Evolutionary conservation across 768 basidiomycete genomes (phyloP), one percentile per base, ranked within the genome.

Genomic region (Mycena crocata): DNA sequence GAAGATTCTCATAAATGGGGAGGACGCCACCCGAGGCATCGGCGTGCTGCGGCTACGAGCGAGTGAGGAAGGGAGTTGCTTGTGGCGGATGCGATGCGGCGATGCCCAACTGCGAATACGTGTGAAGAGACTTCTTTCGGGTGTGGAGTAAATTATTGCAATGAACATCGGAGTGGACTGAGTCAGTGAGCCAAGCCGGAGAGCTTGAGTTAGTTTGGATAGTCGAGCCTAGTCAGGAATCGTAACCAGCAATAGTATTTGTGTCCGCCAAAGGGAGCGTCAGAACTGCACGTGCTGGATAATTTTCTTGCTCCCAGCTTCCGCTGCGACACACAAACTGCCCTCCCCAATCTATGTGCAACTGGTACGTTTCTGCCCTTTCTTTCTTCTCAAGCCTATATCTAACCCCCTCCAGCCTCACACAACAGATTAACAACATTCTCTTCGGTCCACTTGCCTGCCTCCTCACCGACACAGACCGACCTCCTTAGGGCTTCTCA

Each of bases 1-100:
- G 61, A 92, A 93, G 76, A 80, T 92, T 10, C 71, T 88, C 52
- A 78, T 89, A 24, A 75, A 77, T 30, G 68, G 75, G 28, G 74
- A 75, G 59, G 57, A 68, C 15, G 30, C 32, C 35, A 55, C 57
- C 56, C 64, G 56, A 51, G 63, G 44, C 42, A 12, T 52, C 51
- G 86, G 85, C 7, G 80, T 82, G 15, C 74, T 93, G 34, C 86
- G 90, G 35, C 76, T 93, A 50, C 85, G 83, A 54, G 88, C 87
- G 67, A 84, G 85, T 23, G 89, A 91, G 6, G 92, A 92, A 42
- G 89, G 89, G 34, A 85, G 90, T 31, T 92, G 90, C 72, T 74
- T 93, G 49, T 93, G 92, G 91, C 85, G 88, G 52, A 57, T 93
- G 64, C 88, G 90, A 31, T 86, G 88, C 71, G 80, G 77, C 14